Evolutionary conservation across 1,284 basidiomycete species (phyloP).

Genomic region (Athelia psychrophila): DNA sequence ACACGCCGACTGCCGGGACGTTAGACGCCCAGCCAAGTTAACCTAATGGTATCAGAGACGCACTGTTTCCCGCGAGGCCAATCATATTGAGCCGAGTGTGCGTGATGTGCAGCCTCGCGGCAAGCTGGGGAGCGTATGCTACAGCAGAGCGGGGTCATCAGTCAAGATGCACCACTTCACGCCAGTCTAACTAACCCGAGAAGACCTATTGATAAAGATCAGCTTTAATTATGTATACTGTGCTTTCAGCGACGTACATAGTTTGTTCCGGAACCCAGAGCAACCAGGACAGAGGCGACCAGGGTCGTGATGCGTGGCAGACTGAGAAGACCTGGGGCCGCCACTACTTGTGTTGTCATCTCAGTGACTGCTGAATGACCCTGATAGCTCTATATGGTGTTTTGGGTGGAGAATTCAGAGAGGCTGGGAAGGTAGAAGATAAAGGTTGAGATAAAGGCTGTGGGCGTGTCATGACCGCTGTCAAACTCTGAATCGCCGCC

Average conservation of each 20-base stretch:
- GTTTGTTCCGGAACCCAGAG: conserved; percentile 66
- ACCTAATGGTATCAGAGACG: conserved; percentile 16
- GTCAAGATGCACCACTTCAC: background rate
- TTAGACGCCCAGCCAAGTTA: background rate
- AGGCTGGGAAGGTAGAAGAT: no score
- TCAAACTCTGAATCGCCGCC: no score
- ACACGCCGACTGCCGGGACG: conserved; percentile 49
- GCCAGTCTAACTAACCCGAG: conserved; percentile 38
- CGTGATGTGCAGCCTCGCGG: conserved; percentile 61
- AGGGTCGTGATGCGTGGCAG: conserved; percentile 42
- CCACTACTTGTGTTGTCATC: background rate
- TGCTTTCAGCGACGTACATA: conserved; percentile 44
- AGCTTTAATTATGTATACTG: background rate
- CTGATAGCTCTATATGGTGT: no score
- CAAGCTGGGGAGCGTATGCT: conserved; percentile 84
- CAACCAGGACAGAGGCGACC: conserved; percentile 52
- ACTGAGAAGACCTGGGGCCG: conserved; percentile 34
- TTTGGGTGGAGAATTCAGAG: no score
- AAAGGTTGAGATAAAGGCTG: no score
- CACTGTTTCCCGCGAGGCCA: conserved; percentile 66
- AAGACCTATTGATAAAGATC: conserved; percentile 32
- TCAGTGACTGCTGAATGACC: no score
- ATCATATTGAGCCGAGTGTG: conserved; percentile 78
- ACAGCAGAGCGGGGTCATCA: conserved; percentile 5
- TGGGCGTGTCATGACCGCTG: no score